phyloP scores from a whole-genome alignment of 768 basidiomycete species.

The Cyclocybe aegerita region DNA sequence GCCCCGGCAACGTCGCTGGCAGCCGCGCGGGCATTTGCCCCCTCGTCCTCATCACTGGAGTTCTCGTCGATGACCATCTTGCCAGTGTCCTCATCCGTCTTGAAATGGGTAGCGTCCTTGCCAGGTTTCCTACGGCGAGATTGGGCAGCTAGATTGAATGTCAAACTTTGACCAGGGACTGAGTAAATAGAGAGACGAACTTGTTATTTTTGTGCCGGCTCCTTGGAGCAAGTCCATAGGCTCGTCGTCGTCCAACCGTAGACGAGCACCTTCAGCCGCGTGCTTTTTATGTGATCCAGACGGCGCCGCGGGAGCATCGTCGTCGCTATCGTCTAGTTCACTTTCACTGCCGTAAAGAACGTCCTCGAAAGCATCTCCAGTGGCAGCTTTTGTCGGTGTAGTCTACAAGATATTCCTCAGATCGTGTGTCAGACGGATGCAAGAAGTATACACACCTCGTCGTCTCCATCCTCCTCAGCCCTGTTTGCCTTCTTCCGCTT shows the following conservation, averaged over 20 bases:
- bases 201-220: constrained; percentile 65
- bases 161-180: background rate
- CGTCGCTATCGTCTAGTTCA: constrained; percentile 74
- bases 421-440: constrained; percentile 1
- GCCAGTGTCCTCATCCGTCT: constrained; percentile 80
- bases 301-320: constrained; percentile 40
- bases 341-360: constrained; percentile 97
- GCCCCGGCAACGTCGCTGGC: constrained; percentile 61
- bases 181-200: constrained; percentile 42
- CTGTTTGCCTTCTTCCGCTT: constrained; percentile 80
- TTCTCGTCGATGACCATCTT: constrained; percentile 76
- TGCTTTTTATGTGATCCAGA: constrained; percentile 31
- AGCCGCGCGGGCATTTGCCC: constrained; percentile 33
- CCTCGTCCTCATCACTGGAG: constrained; percentile 42
- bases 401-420: constrained; percentile 27
- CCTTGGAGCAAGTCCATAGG: constrained; percentile 95
- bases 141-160: constrained; percentile 34
- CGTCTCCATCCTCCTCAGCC: constrained; percentile 60
- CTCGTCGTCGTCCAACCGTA: constrained; percentile 86
- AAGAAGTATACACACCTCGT: constrained; percentile 24
- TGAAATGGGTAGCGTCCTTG: constrained; percentile 84
- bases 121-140: constrained; percentile 74
- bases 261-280: constrained; percentile 48
- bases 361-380: constrained; percentile 94
- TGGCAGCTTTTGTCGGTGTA: constrained; percentile 45